Percentiles rank a stretch among this genome's conserved stretches.
Conservation (phyloP, 2,329 filamentous ascomycete genomes). For the Tolypocladium sp. region DNA sequence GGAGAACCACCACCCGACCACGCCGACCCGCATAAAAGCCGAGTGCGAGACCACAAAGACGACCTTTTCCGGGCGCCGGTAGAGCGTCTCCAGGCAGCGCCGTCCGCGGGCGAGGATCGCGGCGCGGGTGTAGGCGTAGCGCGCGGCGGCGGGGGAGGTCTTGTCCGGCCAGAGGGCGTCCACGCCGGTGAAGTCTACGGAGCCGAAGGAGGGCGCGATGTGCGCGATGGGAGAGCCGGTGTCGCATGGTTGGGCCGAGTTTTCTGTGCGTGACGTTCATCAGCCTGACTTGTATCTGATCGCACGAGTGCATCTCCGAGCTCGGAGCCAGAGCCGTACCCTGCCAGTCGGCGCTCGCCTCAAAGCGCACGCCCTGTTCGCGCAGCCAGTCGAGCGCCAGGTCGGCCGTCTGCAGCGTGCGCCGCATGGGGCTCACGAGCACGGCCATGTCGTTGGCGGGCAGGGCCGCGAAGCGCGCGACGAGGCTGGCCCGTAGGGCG, state of each 20-base stretch:
- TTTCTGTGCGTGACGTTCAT: slow-evolving; percentile 29
- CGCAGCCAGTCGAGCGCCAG: slow-evolving; percentile 50
- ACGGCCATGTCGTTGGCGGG: slow-evolving; percentile 35
- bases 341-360: slow-evolving; percentile 56
- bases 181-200: slow-evolving; percentile 45
- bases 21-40: slow-evolving; percentile 49
- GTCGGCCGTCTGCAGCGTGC: slow-evolving; percentile 56
- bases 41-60: slow-evolving; percentile 59
- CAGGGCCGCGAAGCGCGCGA: slow-evolving; percentile 22
- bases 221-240: slow-evolving; percentile 39
- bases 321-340: slow-evolving; percentile 24
- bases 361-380: slow-evolving; percentile 41
- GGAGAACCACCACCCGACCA: slow-evolving; percentile 45
- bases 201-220: slow-evolving; percentile 40
- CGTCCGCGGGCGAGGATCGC: slow-evolving; percentile 48
- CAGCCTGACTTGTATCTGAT: neutral
- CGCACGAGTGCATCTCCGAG: neutral
- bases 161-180: slow-evolving; percentile 57
- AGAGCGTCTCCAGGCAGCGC: slow-evolving; percentile 37
- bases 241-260: slow-evolving; percentile 50
- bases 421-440: slow-evolving; percentile 54
- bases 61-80: slow-evolving; percentile 46
- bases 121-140: slow-evolving; percentile 43
- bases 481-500: slow-evolving; percentile 31
- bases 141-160: slow-evolving; percentile 31